Percentiles rank a stretch among this genome's conserved stretches.
These are phyloP conservation scores for Austroboletus rostrupii DNA, from an alignment of 1,284 basidiomycete genomes.

Conservation along the genomic window DNA sequence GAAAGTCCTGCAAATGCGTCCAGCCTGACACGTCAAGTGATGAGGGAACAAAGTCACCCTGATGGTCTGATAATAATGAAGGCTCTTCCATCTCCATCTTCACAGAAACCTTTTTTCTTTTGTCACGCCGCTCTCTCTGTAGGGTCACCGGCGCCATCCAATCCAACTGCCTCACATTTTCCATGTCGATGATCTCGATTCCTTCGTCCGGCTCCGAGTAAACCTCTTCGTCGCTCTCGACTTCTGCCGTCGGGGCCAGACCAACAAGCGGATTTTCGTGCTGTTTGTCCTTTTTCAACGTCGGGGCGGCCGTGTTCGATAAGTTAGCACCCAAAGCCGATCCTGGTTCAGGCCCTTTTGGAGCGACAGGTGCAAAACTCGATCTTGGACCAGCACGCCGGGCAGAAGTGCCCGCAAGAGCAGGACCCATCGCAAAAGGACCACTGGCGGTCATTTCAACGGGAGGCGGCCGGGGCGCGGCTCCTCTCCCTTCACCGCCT, in stretches of 20 bases:
- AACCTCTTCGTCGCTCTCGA: slow-evolving; percentile 55
- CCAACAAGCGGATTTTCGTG: slow-evolving; percentile 29
- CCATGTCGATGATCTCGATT: slow-evolving; percentile 86
- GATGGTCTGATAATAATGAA: slow-evolving; percentile 24
- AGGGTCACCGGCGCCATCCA: slow-evolving; percentile 87
- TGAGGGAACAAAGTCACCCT: slow-evolving; percentile 29
- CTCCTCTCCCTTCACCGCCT: slow-evolving; percentile 44
- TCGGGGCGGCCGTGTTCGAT: slow-evolving; percentile 39
- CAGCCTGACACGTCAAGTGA: not conserved
- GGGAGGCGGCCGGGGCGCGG: slow-evolving; percentile 44
- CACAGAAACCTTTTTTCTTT: slow-evolving; percentile 34
- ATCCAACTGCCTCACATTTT: slow-evolving; percentile 75
- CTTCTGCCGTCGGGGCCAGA: slow-evolving; percentile 26
- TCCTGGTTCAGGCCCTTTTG: slow-evolving; percentile 33
- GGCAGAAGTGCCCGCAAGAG: slow-evolving; percentile 53
- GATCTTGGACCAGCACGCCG: slow-evolving; percentile 50
- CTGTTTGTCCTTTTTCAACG: slow-evolving; percentile 39
- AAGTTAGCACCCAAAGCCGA: slow-evolving; percentile 47
- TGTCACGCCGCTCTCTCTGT: slow-evolving; percentile 48
- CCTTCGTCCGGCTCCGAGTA: slow-evolving; percentile 90
- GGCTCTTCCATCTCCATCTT: slow-evolving; percentile 48
- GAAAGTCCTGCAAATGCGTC: slow-evolving; percentile 25
- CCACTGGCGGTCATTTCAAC: slow-evolving; percentile 79
- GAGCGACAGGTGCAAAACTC: slow-evolving; percentile 46
- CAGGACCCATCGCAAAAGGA: slow-evolving; percentile 80